A percentile compares a stretch with the other conserved stretches of the same genome.
Evolutionary conservation across 768 basidiomycete genomes (phyloP).

Genomic region (Fistulinella prunicolor): DNA sequence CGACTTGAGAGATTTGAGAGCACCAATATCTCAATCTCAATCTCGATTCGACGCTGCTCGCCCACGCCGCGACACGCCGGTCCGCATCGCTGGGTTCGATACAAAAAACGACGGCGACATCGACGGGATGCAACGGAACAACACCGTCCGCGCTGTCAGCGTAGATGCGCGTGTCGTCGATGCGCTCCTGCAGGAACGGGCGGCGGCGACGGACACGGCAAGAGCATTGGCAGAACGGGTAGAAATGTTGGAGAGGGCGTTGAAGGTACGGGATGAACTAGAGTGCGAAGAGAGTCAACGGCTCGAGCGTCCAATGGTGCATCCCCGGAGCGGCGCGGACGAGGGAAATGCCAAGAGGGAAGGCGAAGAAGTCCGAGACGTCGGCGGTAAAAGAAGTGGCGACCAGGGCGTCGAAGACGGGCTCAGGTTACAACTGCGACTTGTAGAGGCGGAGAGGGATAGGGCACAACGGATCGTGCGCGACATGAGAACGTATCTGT

Average conservation of each 20-base stretch:
- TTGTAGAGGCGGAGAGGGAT: slow-evolving; percentile 22
- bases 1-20: background rate
- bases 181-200: slow-evolving; percentile 17
- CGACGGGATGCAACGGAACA: background rate
- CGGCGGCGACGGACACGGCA: slow-evolving; percentile 13
- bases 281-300: background rate
- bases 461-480: slow-evolving; percentile 12
- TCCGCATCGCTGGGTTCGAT: slow-evolving; percentile 3
- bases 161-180: slow-evolving; percentile 11
- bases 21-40: background rate
- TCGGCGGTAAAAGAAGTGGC: background rate
- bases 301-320: background rate
- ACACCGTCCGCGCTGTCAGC: background rate
- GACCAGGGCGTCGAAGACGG: slow-evolving; percentile 3
- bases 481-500: slow-evolving; percentile 15
- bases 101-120: background rate
- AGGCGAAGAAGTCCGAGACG: background rate
- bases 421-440: slow-evolving; percentile 11
- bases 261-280: slow-evolving; percentile 6
- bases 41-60: background rate
- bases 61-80: slow-evolving; percentile 9
- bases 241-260: slow-evolving; percentile 18
- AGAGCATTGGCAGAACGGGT: slow-evolving; percentile 24
- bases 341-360: too few relatives aligned
- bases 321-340: background rate